phyloP scores from a whole-genome alignment of 2,329 filamentous ascomycete genomes.

The Monosporascus sp. region DNA sequence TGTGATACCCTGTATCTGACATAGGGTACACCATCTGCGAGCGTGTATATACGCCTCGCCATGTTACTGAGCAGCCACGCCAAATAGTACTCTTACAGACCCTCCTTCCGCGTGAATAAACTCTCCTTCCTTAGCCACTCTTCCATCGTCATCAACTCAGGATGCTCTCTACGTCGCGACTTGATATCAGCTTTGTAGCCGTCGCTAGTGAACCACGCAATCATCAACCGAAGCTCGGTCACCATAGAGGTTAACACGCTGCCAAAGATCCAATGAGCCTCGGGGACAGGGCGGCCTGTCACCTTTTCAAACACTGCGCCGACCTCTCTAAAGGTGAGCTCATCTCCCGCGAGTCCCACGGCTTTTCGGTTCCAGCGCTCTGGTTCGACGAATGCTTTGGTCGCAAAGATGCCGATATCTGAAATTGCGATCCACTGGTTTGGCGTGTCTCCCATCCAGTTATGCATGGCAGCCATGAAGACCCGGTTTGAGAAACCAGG shows the following conservation, averaged over 20 bases:
- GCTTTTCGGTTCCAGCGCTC: slow-evolving; percentile 30
- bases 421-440: slow-evolving; percentile 36
- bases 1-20: no score
- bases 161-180: slow-evolving; percentile 24
- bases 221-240: slow-evolving; percentile 27
- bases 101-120: slow-evolving; percentile 2
- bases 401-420: slow-evolving; percentile 42
- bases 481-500: slow-evolving; percentile 30
- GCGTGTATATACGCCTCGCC: no score
- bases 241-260: slow-evolving; percentile 24
- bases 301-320: slow-evolving; percentile 19
- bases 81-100: no score
- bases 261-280: slow-evolving; percentile 25
- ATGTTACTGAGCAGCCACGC: no score
- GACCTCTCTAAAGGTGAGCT: slow-evolving; percentile 32
- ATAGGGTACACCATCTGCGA: no score
- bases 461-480: slow-evolving; percentile 30
- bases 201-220: slow-evolving; percentile 30
- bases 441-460: slow-evolving; percentile 26
- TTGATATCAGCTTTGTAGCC: slow-evolving; percentile 29
- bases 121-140: slow-evolving; percentile 27
- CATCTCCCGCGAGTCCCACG: slow-evolving; percentile 39
- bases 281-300: slow-evolving; percentile 22
- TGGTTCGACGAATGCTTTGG: slow-evolving; percentile 35
- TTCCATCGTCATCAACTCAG: slow-evolving; percentile 27